These are phyloP conservation scores for Phytopythium delawarense DNA, from an alignment of 352 stramenopile species.

Conservation along the genomic window DNA sequence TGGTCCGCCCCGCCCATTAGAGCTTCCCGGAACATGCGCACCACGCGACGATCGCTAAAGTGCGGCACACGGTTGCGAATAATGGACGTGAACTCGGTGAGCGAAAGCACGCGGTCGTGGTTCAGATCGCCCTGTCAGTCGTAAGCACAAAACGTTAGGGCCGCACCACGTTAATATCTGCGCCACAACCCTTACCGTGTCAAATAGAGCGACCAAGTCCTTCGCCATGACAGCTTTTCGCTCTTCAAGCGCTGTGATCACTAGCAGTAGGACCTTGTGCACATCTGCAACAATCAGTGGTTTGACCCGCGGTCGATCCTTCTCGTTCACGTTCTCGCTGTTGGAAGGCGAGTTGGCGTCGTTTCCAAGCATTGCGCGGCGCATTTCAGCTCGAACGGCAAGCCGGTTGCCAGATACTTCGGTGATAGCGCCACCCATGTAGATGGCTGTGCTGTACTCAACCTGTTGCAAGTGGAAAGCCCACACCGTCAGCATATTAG, in stretches of 20 bases:
- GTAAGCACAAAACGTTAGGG: neutral
- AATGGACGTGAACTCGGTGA: constrained; percentile 67
- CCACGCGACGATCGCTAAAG: constrained; percentile 63
- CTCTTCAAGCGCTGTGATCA: constrained; percentile 59
- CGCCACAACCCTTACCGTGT: constrained; percentile 23
- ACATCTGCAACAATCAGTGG: constrained; percentile 54
- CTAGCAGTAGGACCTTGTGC: constrained; percentile 49
- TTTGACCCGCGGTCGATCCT: constrained; percentile 12
- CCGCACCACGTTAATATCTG: too few relatives aligned
- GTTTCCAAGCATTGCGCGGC: constrained; percentile 48
- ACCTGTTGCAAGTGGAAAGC: constrained; percentile 23
- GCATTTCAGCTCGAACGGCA: constrained; percentile 69
- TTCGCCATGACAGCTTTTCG: constrained; percentile 46
- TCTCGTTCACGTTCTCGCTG: constrained; percentile 8
- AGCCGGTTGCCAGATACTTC: constrained; percentile 63
- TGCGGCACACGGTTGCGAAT: constrained; percentile 45
- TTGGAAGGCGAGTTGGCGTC: constrained; percentile 5
- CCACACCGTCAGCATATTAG: neutral
- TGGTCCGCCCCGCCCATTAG: constrained; percentile 58
- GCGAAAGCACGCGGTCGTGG: constrained; percentile 62
- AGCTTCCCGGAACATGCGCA: constrained; percentile 77
- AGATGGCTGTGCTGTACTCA: constrained; percentile 65
- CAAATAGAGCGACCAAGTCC: constrained; percentile 50
- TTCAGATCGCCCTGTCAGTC: constrained; percentile 53
- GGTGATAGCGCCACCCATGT: constrained; percentile 34